These are phyloP conservation scores for Cytidiella melzeri DNA, from an alignment of 768 basidiomycete genomes.

Conservation along the genomic window DNA sequence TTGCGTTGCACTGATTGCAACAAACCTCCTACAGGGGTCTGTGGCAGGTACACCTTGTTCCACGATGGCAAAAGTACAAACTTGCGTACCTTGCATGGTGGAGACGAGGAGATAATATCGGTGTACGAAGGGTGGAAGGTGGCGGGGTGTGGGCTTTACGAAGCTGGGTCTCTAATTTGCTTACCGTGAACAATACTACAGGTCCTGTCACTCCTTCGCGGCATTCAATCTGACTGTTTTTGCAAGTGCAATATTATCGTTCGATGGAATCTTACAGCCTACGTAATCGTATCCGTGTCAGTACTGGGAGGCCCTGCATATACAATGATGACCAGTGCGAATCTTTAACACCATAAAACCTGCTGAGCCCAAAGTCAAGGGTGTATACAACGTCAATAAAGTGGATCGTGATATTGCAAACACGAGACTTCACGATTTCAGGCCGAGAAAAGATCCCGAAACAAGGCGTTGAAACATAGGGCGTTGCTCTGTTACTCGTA, in stretches of 20 bases:
- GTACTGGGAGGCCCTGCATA: no score
- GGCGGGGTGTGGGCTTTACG: constrained; percentile 4
- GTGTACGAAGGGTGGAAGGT: not conserved
- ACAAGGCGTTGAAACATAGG: no score
- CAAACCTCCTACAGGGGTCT: constrained; percentile 8
- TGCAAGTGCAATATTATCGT: not conserved
- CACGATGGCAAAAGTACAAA: not conserved
- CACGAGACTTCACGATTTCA: no score
- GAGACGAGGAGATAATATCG: constrained; percentile 4
- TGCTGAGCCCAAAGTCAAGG: no score
- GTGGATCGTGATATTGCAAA: no score
- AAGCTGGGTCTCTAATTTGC: constrained; percentile 2
- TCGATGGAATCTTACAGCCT: not conserved
- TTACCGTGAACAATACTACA: not conserved
- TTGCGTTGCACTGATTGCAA: not conserved
- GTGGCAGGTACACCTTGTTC: not conserved
- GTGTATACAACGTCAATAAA: no score
- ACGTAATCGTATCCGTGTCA: no score
- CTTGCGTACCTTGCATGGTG: constrained; percentile 8
- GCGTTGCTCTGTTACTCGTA: no score
- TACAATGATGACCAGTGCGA: no score
- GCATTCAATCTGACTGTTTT: not conserved
- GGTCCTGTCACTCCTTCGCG: not conserved
- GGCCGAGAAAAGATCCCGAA: no score
- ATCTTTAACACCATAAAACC: no score